Percentiles rank a stretch among this genome's conserved stretches.
These are phyloP conservation scores for Talaromyces sp. DNA, from an alignment of 2,329 filamentous ascomycete genomes.

Conservation along the genomic window DNA sequence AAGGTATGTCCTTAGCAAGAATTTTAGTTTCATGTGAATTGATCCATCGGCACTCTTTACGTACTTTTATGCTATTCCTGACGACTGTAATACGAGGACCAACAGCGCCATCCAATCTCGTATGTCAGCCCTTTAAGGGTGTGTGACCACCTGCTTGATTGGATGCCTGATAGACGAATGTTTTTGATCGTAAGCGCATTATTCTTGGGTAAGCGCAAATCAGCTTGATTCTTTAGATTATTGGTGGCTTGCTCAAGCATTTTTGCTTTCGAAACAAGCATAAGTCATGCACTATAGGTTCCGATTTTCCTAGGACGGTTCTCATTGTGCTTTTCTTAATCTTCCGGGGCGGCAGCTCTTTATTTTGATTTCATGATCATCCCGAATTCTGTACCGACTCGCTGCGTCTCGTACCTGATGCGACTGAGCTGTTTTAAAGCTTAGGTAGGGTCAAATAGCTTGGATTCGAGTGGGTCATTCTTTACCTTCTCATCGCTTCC, in stretches of 20 bases:
- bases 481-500: neutral
- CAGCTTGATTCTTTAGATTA: neutral
- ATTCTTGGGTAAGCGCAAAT: neutral
- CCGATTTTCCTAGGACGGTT: neutral
- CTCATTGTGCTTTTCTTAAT: neutral
- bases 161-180: neutral
- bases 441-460: neutral
- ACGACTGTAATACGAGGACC: neutral
- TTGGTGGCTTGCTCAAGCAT: neutral
- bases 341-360: neutral
- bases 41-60: neutral
- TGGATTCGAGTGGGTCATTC: neutral
- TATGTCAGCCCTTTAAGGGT: neutral
- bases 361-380: too few species aligned
- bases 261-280: neutral
- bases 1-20: neutral
- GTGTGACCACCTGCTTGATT: slow-evolving; percentile 5
- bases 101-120: neutral
- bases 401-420: neutral
- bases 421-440: too few species aligned
- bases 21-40: neutral
- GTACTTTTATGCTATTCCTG: neutral
- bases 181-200: neutral
- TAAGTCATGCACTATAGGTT: neutral
- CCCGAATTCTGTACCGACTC: neutral